phyloP scores from a whole-genome alignment of 306 rosid species.

The Vigna trinervia region DNA sequence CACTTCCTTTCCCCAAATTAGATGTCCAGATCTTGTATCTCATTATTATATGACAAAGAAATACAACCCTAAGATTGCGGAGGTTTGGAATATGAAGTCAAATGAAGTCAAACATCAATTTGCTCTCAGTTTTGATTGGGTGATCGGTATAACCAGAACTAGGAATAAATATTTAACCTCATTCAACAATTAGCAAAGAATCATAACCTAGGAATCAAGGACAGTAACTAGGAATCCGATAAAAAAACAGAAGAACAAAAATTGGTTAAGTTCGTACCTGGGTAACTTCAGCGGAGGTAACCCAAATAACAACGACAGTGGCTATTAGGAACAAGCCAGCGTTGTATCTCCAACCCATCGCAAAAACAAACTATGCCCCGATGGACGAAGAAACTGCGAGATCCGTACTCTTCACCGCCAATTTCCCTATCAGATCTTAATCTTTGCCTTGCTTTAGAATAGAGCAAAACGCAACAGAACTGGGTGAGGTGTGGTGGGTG shows the following conservation, averaged over 20 bases:
- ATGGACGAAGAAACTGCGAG: neutral
- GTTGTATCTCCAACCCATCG: constrained; percentile 79
- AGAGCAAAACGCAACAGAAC: neutral
- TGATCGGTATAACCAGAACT: neutral
- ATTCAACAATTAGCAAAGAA: constrained; percentile 3
- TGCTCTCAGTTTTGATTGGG: constrained; percentile 1
- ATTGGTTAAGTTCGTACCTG: constrained; percentile 58
- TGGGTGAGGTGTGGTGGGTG: neutral
- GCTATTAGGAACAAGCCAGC: constrained; percentile 84
- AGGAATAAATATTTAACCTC: neutral
- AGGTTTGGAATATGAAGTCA: constrained; percentile 41
- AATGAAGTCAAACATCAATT: constrained; percentile 21
- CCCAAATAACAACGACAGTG: constrained; percentile 92
- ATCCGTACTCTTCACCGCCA: neutral
- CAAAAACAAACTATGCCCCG: constrained; percentile 10
- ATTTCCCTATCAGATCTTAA: constrained; percentile 5
- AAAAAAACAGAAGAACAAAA: neutral
- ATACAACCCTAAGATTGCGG: neutral
- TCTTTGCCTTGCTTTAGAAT: neutral
- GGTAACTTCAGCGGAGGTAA: constrained; percentile 94
- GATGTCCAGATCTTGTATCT: constrained; percentile 10
- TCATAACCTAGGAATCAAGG: neutral
- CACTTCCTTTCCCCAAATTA: neutral
- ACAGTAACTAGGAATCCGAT: neutral
- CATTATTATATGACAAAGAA: neutral